Evolutionary conservation across 2,329 filamentous ascomycete genomes (phyloP).

Genomic region (Chaetomiaceae sp.): DNA sequence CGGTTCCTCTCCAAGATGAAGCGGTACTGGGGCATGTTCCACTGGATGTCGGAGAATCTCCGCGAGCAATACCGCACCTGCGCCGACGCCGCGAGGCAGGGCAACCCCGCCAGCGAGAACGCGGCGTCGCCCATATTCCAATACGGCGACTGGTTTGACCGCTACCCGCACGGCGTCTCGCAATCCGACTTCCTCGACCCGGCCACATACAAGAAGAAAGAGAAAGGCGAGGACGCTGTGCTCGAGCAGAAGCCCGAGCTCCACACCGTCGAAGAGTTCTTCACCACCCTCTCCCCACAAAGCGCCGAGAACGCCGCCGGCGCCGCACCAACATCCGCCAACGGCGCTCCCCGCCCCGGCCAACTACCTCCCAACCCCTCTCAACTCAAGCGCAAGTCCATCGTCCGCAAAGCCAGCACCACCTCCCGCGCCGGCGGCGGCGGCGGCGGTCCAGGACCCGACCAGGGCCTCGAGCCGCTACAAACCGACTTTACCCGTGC

Average conservation of each 20-base stretch:
- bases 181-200: slow-evolving; percentile 78
- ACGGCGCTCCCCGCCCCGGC: slow-evolving; percentile 18
- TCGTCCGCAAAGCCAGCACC: slow-evolving; percentile 34
- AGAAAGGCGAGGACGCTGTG: slow-evolving; percentile 79
- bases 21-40: slow-evolving; percentile 97
- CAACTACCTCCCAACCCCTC: slow-evolving; percentile 20
- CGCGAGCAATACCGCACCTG: slow-evolving; percentile 82
- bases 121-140: slow-evolving; percentile 69
- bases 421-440: slow-evolving; percentile 30
- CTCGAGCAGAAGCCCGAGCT: slow-evolving; percentile 82
- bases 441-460: slow-evolving; percentile 22
- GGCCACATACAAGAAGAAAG: slow-evolving; percentile 58
- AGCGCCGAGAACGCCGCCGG: slow-evolving; percentile 33
- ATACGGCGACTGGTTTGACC: slow-evolving; percentile 96
- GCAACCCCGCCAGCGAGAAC: slow-evolving; percentile 45
- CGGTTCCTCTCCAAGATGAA: slow-evolving; percentile 93
- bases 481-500: slow-evolving; percentile 32
- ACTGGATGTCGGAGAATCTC: slow-evolving; percentile 90
- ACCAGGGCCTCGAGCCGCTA: slow-evolving; percentile 34
- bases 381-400: slow-evolving; percentile 34
- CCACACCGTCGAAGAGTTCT: slow-evolving; percentile 93
- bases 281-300: slow-evolving; percentile 68
- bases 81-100: slow-evolving; percentile 70
- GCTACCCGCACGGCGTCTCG: slow-evolving; percentile 87
- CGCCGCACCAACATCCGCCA: slow-evolving; percentile 19